phyloP scores from a whole-genome alignment of 139 green algal genomes.

The Parachlorella kessleri region DNA sequence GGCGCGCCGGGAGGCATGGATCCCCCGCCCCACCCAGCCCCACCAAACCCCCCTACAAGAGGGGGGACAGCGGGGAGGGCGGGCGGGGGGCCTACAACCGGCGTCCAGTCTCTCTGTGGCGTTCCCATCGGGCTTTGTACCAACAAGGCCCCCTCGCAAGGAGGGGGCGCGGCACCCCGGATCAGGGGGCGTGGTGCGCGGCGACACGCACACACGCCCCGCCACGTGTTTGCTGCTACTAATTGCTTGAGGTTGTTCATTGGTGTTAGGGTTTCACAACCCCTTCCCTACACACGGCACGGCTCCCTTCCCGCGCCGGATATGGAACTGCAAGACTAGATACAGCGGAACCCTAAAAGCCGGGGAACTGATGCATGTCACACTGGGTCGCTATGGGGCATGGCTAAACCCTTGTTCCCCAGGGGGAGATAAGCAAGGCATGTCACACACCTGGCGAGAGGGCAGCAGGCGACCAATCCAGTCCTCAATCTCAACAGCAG shows the following conservation, averaged over 20 bases:
- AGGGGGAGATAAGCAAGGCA: too few relatives aligned
- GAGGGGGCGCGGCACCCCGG: not conserved
- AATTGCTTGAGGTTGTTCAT: too few relatives aligned
- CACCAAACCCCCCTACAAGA: too few relatives aligned
- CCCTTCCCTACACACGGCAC: too few relatives aligned
- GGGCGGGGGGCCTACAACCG: not conserved
- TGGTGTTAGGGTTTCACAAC: too few relatives aligned
- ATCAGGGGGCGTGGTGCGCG: not conserved
- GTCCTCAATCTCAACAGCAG: conserved; percentile 83
- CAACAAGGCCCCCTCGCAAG: not conserved
- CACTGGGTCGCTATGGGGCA: too few relatives aligned
- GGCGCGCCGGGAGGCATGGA: conserved; percentile 4
- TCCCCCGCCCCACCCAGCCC: not conserved
- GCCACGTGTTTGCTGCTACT: not conserved
- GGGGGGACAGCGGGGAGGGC: not conserved
- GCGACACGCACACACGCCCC: not conserved
- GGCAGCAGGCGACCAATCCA: conserved; percentile 97
- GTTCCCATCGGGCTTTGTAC: not conserved
- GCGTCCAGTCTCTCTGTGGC: not conserved
- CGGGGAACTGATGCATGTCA: too few relatives aligned
- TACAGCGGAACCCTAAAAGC: too few relatives aligned
- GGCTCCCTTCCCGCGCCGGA: too few relatives aligned
- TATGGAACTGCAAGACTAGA: too few relatives aligned
- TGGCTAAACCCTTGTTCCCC: too few relatives aligned
- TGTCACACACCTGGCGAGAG: conserved; percentile 88